These are phyloP conservation scores for Chamaecyparis obtusa DNA, from an alignment of 75 land plant genomes.

Conservation along the genomic window DNA sequence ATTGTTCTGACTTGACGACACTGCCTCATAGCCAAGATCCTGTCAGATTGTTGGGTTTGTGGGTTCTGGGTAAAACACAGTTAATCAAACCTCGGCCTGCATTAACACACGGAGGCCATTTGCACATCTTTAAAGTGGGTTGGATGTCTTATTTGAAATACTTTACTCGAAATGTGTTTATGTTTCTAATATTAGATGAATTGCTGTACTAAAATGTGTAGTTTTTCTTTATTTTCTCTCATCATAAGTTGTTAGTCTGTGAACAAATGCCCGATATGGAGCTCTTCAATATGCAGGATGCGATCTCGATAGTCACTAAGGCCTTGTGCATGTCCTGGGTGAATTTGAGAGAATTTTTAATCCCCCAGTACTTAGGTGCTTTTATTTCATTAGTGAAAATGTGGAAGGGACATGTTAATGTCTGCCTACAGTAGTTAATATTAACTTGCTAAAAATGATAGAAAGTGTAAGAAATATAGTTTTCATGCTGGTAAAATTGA, in stretches of 20 bases:
- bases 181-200: not conserved
- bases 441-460: too few species aligned
- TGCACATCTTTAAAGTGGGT: not conserved
- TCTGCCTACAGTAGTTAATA: too few species aligned
- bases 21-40: not conserved
- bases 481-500: too few species aligned
- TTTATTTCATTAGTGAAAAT: too few species aligned
- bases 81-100: too few species aligned
- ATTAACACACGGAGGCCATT: not conserved
- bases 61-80: not conserved
- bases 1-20: not conserved
- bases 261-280: not conserved
- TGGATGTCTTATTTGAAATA: not conserved
- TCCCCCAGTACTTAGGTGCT: too few species aligned
- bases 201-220: not conserved
- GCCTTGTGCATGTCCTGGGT: too few species aligned
- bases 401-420: too few species aligned
- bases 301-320: too few species aligned
- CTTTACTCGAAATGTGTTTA: not conserved
- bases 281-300: too few species aligned
- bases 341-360: too few species aligned
- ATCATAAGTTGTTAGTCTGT: not conserved
- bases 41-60: not conserved
- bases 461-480: too few species aligned
- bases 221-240: not conserved